Conservation (phyloP, 1,139 yeast species). For the Saccharomyces hybrid region DNA sequence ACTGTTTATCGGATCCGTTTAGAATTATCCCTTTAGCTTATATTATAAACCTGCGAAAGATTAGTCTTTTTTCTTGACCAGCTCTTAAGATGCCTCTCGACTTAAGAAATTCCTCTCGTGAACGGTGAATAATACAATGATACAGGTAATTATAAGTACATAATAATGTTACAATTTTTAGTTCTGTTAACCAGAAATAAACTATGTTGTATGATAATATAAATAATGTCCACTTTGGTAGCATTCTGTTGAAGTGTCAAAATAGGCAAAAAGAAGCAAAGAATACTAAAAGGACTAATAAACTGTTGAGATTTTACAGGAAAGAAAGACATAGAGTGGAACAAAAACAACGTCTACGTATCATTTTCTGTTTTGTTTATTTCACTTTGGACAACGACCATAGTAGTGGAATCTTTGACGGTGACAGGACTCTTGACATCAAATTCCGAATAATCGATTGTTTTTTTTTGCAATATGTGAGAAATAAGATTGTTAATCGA, state of each 20-base stretch:
- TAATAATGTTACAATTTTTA: background rate
- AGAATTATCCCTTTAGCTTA: too few relatives aligned
- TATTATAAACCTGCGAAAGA: too few relatives aligned
- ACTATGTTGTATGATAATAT: background rate
- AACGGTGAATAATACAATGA: background rate
- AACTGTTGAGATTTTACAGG: background rate
- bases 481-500: conserved; percentile 16
- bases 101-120: background rate
- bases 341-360: background rate
- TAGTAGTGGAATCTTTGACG: conserved; percentile 5
- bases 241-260: background rate
- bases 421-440: conserved; percentile 1
- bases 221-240: background rate
- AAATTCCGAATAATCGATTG: conserved; percentile 14
- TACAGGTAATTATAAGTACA: background rate
- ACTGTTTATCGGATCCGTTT: too few relatives aligned
- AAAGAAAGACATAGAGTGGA: background rate
- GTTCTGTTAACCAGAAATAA: background rate
- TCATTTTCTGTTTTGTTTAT: background rate
- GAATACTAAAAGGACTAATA: background rate
- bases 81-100: background rate
- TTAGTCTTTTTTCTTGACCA: background rate
- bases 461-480: conserved; percentile 10
- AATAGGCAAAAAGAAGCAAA: background rate
- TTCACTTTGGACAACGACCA: conserved; percentile 7